Conservation (phyloP, 2,329 filamentous ascomycete genomes). For the Fusarium nurragi region DNA sequence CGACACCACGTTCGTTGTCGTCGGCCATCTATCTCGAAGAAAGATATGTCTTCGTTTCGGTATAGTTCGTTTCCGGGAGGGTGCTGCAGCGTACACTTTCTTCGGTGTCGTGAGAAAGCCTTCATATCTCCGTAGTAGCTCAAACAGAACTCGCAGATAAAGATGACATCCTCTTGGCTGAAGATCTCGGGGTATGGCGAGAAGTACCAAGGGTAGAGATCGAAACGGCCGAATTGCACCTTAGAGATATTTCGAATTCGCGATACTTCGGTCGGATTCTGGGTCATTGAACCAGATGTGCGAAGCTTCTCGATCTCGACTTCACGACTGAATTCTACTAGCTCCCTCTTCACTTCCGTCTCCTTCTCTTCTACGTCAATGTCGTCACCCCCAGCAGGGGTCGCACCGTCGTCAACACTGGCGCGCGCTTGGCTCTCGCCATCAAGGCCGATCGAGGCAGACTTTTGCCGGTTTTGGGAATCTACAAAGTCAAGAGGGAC, state of each 20-base stretch:
- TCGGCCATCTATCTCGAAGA: slow-evolving; percentile 96
- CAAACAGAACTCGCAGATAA: slow-evolving; percentile 97
- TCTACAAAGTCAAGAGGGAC: slow-evolving; percentile 57
- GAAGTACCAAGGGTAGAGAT: slow-evolving; percentile 99
- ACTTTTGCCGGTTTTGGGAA: slow-evolving; percentile 56
- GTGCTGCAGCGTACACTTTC: slow-evolving; percentile 90
- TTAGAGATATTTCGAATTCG: slow-evolving; percentile 94
- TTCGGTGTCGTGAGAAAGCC: slow-evolving; percentile 84
- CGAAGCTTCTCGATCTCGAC: slow-evolving; percentile 97
- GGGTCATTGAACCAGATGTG: slow-evolving; percentile 96
- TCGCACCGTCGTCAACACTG: slow-evolving; percentile 56
- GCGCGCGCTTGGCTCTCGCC: slow-evolving; percentile 56
- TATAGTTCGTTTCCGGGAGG: slow-evolving; percentile 99
- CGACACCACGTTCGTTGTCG: slow-evolving; percentile 96
- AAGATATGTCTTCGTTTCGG: slow-evolving; percentile 90
- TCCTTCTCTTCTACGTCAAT: slow-evolving; percentile 65
- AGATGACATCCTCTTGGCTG: slow-evolving; percentile 87
- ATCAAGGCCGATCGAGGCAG: slow-evolving; percentile 54
- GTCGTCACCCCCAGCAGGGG: slow-evolving; percentile 58
- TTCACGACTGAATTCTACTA: slow-evolving; percentile 75
- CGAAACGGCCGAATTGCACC: slow-evolving; percentile 91
- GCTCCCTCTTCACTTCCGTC: slow-evolving; percentile 58
- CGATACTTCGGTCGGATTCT: slow-evolving; percentile 96
- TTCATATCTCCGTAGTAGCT: slow-evolving; percentile 87
- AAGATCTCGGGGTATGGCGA: slow-evolving; percentile 94